These are phyloP conservation scores for Dictyostelium capitatum DNA, from an alignment of 78 protist species.

Conservation along the genomic window DNA sequence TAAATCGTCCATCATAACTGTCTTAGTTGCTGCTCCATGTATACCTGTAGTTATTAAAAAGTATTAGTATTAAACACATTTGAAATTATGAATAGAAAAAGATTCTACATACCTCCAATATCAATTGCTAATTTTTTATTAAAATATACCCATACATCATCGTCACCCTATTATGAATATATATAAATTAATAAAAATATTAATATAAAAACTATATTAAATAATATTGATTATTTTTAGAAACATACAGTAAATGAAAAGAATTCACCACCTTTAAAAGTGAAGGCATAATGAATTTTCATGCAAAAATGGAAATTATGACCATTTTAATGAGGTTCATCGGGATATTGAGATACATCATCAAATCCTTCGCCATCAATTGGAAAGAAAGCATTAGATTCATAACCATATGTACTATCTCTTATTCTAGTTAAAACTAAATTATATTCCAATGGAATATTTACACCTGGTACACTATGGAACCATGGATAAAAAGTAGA, in stretches of 20 bases:
- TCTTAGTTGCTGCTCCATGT: not conserved
- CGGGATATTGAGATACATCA: not conserved
- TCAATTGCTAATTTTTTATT: not conserved
- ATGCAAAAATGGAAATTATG: conserved; percentile 19
- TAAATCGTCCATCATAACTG: not conserved
- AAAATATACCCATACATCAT: conserved; percentile 57
- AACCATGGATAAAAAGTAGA: not conserved
- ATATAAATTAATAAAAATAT: too few species aligned
- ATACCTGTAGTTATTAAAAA: too few species aligned
- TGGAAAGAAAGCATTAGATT: conserved; percentile 10
- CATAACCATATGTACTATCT: not conserved
- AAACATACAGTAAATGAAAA: conserved; percentile 68
- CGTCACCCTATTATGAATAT: too few species aligned
- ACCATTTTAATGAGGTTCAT: not conserved
- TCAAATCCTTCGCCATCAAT: conserved; percentile 8
- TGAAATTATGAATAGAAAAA: too few species aligned
- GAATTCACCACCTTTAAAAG: conserved; percentile 1
- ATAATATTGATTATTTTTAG: too few species aligned
- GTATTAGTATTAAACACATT: too few species aligned
- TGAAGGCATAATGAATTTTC: conserved; percentile 27
- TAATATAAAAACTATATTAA: too few species aligned
- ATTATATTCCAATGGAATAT: not conserved
- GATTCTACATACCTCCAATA: conserved; percentile 26
- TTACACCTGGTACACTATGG: not conserved
- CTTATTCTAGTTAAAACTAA: not conserved